These are phyloP conservation scores for Stevia rebaudiana DNA, from an alignment of 140 eudicot genomes.

Conservation along the genomic window DNA sequence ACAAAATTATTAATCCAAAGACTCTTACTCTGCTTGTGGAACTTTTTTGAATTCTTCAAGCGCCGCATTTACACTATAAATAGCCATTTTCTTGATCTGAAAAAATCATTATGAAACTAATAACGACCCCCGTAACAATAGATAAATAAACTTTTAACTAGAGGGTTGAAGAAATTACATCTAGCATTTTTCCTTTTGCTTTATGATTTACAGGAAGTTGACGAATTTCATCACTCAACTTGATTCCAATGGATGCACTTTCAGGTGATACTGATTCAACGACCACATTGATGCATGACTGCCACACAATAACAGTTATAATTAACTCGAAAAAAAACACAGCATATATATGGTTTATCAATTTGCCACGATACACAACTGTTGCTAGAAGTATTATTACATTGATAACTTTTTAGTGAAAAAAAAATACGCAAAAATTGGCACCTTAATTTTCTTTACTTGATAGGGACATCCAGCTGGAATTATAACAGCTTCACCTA, in stretches of 20 bases:
- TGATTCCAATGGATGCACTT: conserved; percentile 64
- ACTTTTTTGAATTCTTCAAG: conserved; percentile 44
- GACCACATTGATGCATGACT: conserved; percentile 80
- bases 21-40: conserved; percentile 31
- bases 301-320: conserved; percentile 19
- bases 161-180: conserved; percentile 35
- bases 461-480: conserved; percentile 99
- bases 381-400: no score
- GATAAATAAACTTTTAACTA: not conserved
- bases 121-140: not conserved
- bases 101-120: conserved; percentile 12
- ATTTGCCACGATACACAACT: no score
- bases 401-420: conserved; percentile 3
- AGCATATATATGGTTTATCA: not conserved
- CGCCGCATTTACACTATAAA: conserved; percentile 48
- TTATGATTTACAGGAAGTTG: conserved; percentile 71
- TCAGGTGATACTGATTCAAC: conserved; percentile 85
- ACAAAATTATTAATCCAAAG: no score
- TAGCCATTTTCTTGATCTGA: conserved; percentile 73
- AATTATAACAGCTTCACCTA: conserved; percentile 83
- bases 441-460: conserved; percentile 66
- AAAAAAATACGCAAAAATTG: not conserved
- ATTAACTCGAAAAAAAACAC: not conserved
- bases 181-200: conserved; percentile 58
- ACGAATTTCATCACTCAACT: conserved; percentile 74